Evolutionary conservation across 2,329 filamentous ascomycete genomes (phyloP).

Genomic region (Alternaria arborescens): DNA sequence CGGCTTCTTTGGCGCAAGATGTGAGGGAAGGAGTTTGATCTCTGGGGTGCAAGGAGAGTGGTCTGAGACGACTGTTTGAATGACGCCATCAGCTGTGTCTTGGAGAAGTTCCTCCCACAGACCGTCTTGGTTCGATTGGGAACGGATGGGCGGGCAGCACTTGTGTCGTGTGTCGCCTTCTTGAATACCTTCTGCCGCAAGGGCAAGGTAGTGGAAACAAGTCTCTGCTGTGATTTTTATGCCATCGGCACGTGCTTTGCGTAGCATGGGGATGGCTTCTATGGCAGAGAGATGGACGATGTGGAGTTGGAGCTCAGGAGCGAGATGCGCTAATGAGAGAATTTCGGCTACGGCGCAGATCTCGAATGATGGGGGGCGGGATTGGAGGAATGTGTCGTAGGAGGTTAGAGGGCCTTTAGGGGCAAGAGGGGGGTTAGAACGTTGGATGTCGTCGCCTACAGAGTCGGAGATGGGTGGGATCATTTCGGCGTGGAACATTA

Average conservation of each 20-base stretch:
- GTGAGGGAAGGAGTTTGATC: conserved; percentile 82
- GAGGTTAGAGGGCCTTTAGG: conserved; percentile 76
- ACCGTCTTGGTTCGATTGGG: conserved; percentile 79
- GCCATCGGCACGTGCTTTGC: conserved; percentile 74
- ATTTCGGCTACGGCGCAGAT: conserved; percentile 91
- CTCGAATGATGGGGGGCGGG: conserved; percentile 88
- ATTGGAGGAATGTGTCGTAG: conserved; percentile 91
- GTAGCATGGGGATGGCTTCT: conserved; percentile 83
- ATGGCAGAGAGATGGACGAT: conserved; percentile 94
- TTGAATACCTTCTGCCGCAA: conserved; percentile 81
- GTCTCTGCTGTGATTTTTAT: conserved; percentile 93
- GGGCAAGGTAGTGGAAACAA: conserved; percentile 91
- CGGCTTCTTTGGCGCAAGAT: conserved; percentile 64
- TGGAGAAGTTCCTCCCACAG: conserved; percentile 81
- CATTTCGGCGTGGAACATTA: conserved; percentile 99
- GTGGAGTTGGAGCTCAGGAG: conserved; percentile 84
- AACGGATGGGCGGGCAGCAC: conserved; percentile 91
- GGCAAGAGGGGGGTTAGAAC: conserved; percentile 72
- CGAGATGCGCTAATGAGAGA: conserved; percentile 78
- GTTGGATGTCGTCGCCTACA: conserved; percentile 78
- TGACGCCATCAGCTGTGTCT: conserved; percentile 71
- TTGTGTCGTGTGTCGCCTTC: conserved; percentile 92
- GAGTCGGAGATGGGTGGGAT: conserved; percentile 84
- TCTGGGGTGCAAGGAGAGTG: conserved; percentile 97
- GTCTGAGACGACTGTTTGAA: conserved; percentile 91